These are phyloP conservation scores for Xylaria digitata DNA, from an alignment of 2,329 filamentous ascomycete genomes.

Conservation along the genomic window DNA sequence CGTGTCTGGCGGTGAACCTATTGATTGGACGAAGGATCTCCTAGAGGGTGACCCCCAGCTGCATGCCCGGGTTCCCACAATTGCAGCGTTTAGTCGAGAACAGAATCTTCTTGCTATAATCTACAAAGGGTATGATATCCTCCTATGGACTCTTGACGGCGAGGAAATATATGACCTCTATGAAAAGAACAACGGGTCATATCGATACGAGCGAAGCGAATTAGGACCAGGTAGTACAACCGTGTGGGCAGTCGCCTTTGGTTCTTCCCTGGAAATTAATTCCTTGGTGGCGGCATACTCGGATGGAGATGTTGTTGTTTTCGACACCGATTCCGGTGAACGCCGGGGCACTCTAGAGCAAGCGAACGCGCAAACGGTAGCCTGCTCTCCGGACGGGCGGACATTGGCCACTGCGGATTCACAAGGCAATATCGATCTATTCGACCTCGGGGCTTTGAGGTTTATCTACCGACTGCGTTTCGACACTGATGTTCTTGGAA, in stretches of 20 bases:
- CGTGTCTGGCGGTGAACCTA: conserved; percentile 21
- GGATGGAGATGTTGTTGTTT: conserved; percentile 47
- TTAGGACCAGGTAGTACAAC: conserved; percentile 10
- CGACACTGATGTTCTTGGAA: conserved; percentile 14
- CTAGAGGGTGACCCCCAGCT: conserved; percentile 28
- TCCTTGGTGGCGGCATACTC: conserved; percentile 46
- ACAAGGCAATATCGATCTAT: conserved; percentile 45
- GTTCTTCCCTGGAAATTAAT: conserved; percentile 32
- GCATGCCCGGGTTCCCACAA: conserved; percentile 35
- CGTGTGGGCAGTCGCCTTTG: conserved; percentile 42
- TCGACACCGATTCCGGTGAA: conserved; percentile 39
- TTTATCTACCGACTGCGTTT: conserved; percentile 36
- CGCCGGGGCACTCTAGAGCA: neutral
- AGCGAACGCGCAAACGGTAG: conserved; percentile 40
- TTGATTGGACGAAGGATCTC: conserved; percentile 38
- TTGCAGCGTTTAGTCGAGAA: conserved; percentile 33
- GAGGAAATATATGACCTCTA: conserved; percentile 42
- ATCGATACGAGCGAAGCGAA: conserved; percentile 25
- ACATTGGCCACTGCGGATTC: conserved; percentile 46
- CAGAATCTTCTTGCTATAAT: conserved; percentile 43
- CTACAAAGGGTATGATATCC: conserved; percentile 46
- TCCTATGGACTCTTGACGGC: conserved; percentile 42
- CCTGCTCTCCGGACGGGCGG: conserved; percentile 47
- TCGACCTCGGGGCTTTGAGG: conserved; percentile 45
- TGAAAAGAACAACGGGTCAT: conserved; percentile 43